Conservation (phyloP, 768 basidiomycete species). For the Suillus ampliporus region DNA sequence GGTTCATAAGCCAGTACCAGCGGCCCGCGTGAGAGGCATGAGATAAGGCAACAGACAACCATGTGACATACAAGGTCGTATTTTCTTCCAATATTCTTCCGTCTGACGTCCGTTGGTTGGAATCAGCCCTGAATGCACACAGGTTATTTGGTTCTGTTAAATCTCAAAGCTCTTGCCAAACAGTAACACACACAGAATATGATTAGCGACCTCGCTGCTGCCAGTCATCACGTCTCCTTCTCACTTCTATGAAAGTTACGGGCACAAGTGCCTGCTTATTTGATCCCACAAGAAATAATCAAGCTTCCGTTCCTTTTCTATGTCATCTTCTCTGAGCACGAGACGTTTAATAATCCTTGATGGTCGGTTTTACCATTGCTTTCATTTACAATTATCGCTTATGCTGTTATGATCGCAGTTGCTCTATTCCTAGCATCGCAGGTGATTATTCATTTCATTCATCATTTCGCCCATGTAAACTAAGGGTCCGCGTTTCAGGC, state of each 20-base stretch:
- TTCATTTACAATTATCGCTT: background rate
- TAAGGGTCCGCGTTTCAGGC: background rate
- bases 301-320: background rate
- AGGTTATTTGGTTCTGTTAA: background rate
- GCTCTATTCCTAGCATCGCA: conserved; percentile 8
- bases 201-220: background rate
- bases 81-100: too few relatives aligned
- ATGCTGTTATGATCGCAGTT: background rate
- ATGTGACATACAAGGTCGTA: background rate
- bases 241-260: background rate
- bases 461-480: background rate
- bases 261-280: background rate
- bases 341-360: conserved; percentile 6
- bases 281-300: background rate
- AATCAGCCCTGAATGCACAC: too few relatives aligned
- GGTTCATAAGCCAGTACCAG: background rate
- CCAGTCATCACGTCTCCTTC: background rate
- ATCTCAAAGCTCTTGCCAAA: conserved; percentile 7
- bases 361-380: background rate
- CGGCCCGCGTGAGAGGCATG: too few relatives aligned
- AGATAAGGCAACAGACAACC: too few relatives aligned
- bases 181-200: background rate
- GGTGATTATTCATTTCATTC: background rate
- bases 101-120: too few relatives aligned
- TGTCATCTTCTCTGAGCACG: conserved; percentile 4